These are phyloP conservation scores for Dovyalis caffra DNA, from an alignment of 345 rosid species.

Conservation along the genomic window DNA sequence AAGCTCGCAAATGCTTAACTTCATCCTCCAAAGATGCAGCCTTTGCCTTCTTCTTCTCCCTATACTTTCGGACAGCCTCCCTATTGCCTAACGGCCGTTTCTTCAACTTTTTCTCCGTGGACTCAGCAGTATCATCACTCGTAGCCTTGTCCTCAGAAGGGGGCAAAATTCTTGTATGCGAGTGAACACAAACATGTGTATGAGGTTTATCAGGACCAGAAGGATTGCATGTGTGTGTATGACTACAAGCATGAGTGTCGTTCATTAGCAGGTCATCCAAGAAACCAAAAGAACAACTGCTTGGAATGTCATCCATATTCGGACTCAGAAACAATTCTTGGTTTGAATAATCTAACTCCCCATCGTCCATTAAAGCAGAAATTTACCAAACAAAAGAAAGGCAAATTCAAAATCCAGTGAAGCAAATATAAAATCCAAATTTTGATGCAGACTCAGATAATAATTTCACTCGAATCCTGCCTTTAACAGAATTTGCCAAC, in stretches of 20 bases:
- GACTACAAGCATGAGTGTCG: slow-evolving; percentile 83
- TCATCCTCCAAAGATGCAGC: slow-evolving; percentile 96
- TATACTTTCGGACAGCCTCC: slow-evolving; percentile 93
- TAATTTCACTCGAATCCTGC: slow-evolving; percentile 13
- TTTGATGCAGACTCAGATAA: slow-evolving; percentile 19
- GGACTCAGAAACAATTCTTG: slow-evolving; percentile 63
- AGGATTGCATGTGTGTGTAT: slow-evolving; percentile 90
- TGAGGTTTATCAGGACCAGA: slow-evolving; percentile 89
- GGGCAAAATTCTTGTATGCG: slow-evolving; percentile 76
- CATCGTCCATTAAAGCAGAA: slow-evolving; percentile 64
- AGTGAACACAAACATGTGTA: slow-evolving; percentile 89
- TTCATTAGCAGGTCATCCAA: slow-evolving; percentile 52
- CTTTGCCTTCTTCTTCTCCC: slow-evolving; percentile 96
- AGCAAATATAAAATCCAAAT: slow-evolving; percentile 12
- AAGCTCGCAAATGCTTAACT: slow-evolving; percentile 56
- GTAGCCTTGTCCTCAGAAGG: slow-evolving; percentile 59
- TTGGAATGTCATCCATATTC: slow-evolving; percentile 57
- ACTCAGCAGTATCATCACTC: slow-evolving; percentile 79
- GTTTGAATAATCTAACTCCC: slow-evolving; percentile 85
- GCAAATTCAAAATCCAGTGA: background rate
- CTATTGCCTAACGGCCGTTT: slow-evolving; percentile 77
- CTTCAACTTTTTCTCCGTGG: slow-evolving; percentile 54
- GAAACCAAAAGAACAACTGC: slow-evolving; percentile 66
- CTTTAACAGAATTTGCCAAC: background rate
- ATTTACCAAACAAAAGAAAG: background rate